Evolutionary conservation across 371 early-diverging fungal genomes (phyloP), one percentile per base, ranked within the genome.

Genomic region (Blakeslea trispora): DNA sequence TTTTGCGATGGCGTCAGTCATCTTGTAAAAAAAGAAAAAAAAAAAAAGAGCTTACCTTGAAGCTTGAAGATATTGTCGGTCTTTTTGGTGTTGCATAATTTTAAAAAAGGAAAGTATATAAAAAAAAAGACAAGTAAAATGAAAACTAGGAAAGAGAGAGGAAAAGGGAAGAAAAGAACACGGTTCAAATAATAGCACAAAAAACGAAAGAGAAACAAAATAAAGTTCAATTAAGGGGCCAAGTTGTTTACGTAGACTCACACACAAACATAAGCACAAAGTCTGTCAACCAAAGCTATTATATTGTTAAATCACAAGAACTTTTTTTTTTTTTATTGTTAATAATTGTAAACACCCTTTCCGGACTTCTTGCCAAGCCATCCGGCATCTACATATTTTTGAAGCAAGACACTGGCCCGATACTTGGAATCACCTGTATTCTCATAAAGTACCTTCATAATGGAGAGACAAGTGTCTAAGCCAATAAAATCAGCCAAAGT

Each of bases 401-500:
- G 87, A 62, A 98, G 81, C 66, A 98, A 74, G 18, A 94, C 91
- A 22, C 89, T 82, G 7, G 99, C 97, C 19, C 99, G 82, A 82
- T 97, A 98, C 82, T 97, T 98, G 62, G 89, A 81, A 68, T 98
- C 98, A 46, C 98, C 98, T n/a, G 97, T 82, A 71, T 96, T 90
- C 22, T 84, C 81, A 71, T 97, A 91, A 28, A 97, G 83, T 8
- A 98, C 96, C 64, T 90, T 84, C 93, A 95, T 94, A 64, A 98
- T 98, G 24, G 97, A 90, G 64, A 97, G 73, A 74, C 97, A 96
- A 1, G 99, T 98, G 70, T 98, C 99, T 31, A 98, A 75, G 19
- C 99, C 99, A 69, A 98, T 96, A 66, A 97, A 97, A 71, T 98
- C 99, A 9, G 97, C 99, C 59, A 98, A 82, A 1, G 91, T 92